phyloP scores from a whole-genome alignment of 2,329 filamentous ascomycete genomes.

The Plenodomus tracheiphilus region DNA sequence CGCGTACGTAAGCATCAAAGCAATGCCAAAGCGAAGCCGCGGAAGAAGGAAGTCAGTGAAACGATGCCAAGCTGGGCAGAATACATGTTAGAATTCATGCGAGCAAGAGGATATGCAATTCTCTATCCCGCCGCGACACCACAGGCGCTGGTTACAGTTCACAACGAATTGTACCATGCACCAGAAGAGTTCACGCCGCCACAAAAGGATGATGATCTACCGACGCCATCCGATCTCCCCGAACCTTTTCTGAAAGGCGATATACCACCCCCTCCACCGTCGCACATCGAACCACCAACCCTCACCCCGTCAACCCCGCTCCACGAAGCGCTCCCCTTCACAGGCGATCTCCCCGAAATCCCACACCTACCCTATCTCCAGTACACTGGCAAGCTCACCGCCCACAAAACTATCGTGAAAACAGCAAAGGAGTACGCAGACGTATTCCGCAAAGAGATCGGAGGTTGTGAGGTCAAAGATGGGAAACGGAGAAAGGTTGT shows the following conservation, averaged over 20 bases:
- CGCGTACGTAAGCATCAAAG: slow-evolving; percentile 52
- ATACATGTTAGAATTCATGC: slow-evolving; percentile 74
- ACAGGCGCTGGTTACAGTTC: slow-evolving; percentile 68
- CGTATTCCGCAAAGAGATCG: slow-evolving; percentile 65
- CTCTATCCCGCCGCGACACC: slow-evolving; percentile 69
- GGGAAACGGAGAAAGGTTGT: slow-evolving; percentile 37
- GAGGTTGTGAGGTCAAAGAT: slow-evolving; percentile 61
- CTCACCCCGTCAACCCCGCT: slow-evolving; percentile 54
- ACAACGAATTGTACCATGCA: slow-evolving; percentile 71
- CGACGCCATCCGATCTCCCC: slow-evolving; percentile 11
- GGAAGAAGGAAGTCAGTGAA: slow-evolving; percentile 59
- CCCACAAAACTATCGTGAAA: slow-evolving; percentile 47
- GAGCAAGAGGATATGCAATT: slow-evolving; percentile 74
- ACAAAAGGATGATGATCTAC: slow-evolving; percentile 1
- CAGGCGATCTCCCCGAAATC: slow-evolving; percentile 54
- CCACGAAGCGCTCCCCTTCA: slow-evolving; percentile 53
- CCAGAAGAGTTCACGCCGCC: slow-evolving; percentile 66
- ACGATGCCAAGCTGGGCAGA: slow-evolving; percentile 77
- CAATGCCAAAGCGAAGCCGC: slow-evolving; percentile 23
- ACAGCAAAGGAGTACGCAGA: slow-evolving; percentile 58
- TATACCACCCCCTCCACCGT: slow-evolving; percentile 24
- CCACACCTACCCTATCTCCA: slow-evolving; percentile 61
- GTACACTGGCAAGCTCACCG: slow-evolving; percentile 62
- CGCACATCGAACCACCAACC: slow-evolving; percentile 48
- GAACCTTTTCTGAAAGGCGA: slow-evolving; percentile 48